These are phyloP conservation scores for Ceriops tagal DNA, from an alignment of 345 rosid genomes.

Conservation along the genomic window DNA sequence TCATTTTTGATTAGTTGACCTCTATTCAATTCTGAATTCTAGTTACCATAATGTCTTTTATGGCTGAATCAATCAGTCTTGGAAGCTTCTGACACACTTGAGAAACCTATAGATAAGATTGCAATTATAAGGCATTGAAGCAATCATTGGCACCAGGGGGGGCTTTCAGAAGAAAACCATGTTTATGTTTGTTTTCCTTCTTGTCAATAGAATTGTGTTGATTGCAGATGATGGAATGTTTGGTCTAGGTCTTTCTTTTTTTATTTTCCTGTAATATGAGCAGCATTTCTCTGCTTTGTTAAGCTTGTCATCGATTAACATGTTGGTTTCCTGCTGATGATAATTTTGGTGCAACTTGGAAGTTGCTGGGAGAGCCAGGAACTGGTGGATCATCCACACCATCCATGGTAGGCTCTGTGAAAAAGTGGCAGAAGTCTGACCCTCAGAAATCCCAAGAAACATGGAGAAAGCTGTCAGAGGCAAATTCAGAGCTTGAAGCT, in stretches of 20 bases:
- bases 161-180: background rate
- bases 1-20: background rate
- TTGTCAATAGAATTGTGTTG: background rate
- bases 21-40: constrained; percentile 5
- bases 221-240: background rate
- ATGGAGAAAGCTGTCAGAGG: constrained; percentile 74
- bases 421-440: constrained; percentile 87
- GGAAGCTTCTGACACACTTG: background rate
- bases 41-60: background rate
- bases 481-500: constrained; percentile 67
- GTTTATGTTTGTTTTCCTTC: background rate
- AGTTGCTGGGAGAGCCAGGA: constrained; percentile 96
- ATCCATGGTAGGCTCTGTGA: constrained; percentile 97
- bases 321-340: constrained; percentile 11
- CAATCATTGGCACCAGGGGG: background rate
- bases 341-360: constrained; percentile 22
- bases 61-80: background rate
- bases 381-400: constrained; percentile 96
- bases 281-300: background rate
- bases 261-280: background rate
- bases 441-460: constrained; percentile 73
- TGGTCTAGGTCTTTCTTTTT: background rate
- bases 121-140: background rate
- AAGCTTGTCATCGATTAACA: constrained; percentile 1
- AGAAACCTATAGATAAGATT: background rate